Base-by-base conservation (phyloP, 2,329 filamentous ascomycete species). In the Zymoseptoria tritici region DNA sequence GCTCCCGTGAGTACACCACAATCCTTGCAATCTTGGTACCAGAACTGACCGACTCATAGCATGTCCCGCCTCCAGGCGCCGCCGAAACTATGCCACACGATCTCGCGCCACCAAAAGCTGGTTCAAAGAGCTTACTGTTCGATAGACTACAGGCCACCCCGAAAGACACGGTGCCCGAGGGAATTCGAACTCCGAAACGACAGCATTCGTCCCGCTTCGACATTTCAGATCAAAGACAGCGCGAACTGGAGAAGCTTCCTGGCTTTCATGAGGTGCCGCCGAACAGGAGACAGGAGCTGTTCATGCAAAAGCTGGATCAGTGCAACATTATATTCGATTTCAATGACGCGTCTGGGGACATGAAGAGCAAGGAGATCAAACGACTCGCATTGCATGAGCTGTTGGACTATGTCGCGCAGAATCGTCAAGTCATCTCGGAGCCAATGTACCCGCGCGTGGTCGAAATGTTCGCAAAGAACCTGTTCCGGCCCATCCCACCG, bases 261-360 rank as follows among this genome's bases (percentile, higher is more conserved):
- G 94, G 94, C 42, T 99, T 99, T 76, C 94, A 99, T 71, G 94
- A 99, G 76, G 94, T 97, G 24, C 89, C 93, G 9, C 94, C 94
- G 16, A 96, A 96, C 73, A 86, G 93, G 64, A 86, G 94, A 63
- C 92, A 97, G 77, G 93, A 97, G 69, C 84, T 99, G 19, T 99
- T 99, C 78, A 97, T 99, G 92, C 92, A 97, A 74, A 99, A 99
- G 82, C 94, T 99, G 68, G 94, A 97, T 71, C 94, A 99, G 75
- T 99, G 94, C 81, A 99, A 99, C 74, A 95, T 99, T 79, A 99
- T 99, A 71, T 99, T 99, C 73, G 94, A 99, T 78, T 99, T 99
- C 79, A 99, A 97, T 74, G 94, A 99, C 76, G 91, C 93, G 54
- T 96, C 90, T 66, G 92, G 88, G 67, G 94, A 99, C 74, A 97